These are phyloP conservation scores for Amborella trichopoda DNA, from an alignment of 164 flowering plant species.

Conservation along the genomic window DNA sequence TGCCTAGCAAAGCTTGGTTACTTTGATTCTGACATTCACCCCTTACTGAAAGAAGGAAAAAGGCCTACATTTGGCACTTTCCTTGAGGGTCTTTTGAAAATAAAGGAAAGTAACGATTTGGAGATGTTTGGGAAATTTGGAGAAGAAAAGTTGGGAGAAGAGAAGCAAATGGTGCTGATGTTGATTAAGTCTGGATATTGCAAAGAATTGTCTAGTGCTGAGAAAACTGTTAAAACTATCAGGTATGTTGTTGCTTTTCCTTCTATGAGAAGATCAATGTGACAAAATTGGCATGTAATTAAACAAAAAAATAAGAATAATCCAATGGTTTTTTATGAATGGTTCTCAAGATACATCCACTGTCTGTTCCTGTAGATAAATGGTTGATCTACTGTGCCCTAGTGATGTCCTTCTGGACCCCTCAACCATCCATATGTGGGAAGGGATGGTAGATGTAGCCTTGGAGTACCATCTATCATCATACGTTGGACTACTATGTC, in stretches of 20 bases:
- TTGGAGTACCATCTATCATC: too few species aligned
- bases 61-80: conserved; percentile 44
- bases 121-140: conserved; percentile 4
- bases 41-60: conserved; percentile 28
- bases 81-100: conserved; percentile 46
- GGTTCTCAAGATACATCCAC: too few species aligned
- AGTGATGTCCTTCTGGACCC: too few species aligned
- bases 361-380: too few species aligned
- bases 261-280: too few species aligned
- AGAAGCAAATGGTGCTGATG: conserved; percentile 39
- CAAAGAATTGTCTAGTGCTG: conserved; percentile 47
- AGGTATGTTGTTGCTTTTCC: conserved; percentile 55
- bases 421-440: too few species aligned
- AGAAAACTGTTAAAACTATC: conserved; percentile 57
- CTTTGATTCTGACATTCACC: conserved; percentile 40
- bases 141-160: conserved; percentile 20
- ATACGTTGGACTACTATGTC: too few species aligned
- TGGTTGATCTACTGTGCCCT: too few species aligned
- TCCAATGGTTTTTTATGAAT: too few species aligned
- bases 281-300: too few species aligned
- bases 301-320: too few species aligned
- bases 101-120: conserved; percentile 2
- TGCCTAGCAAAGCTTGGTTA: conserved; percentile 66
- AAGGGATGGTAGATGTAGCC: too few species aligned
- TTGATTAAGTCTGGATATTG: conserved; percentile 44